A percentile compares a stretch with the other conserved stretches of the same genome.
Evolutionary conservation across 345 rosid species (phyloP).

Genomic region (Laguncularia racemosa): DNA sequence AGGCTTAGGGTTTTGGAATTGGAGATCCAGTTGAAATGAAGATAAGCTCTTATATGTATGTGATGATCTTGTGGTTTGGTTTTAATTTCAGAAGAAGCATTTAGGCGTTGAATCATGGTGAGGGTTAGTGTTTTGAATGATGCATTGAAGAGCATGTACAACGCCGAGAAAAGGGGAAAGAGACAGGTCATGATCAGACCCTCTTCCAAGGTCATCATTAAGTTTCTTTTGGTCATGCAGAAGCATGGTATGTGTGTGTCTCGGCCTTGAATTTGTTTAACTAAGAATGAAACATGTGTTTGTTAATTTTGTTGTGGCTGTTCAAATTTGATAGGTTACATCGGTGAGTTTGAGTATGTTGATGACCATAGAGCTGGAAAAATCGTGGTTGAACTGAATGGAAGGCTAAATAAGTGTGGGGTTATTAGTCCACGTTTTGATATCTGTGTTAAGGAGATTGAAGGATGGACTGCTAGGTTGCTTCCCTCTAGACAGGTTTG

Average conservation of each 20-base stretch:
- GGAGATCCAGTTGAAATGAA: too few relatives aligned
- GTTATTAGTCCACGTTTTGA: constrained; percentile 21
- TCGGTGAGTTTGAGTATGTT: constrained; percentile 15
- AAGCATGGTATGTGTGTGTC: constrained; percentile 13
- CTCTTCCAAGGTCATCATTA: constrained; percentile 15
- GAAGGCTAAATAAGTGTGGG: constrained; percentile 19
- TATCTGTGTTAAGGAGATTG: constrained; percentile 17
- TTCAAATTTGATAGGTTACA: background rate
- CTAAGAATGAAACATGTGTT: background rate
- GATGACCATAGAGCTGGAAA: constrained; percentile 20
- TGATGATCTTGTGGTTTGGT: too few relatives aligned
- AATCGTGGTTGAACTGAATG: constrained; percentile 18
- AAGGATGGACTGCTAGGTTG: constrained; percentile 22
- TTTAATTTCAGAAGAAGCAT: too few relatives aligned
- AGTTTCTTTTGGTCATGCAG: constrained; percentile 19
- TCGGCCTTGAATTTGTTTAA: background rate
- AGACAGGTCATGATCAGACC: constrained; percentile 20
- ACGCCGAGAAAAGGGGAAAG: constrained; percentile 18
- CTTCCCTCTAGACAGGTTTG: constrained; percentile 20
- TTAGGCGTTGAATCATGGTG: constrained; percentile 8
- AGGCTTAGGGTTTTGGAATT: too few relatives aligned
- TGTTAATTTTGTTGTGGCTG: background rate
- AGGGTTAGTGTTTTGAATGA: constrained; percentile 20
- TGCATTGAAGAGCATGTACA: constrained; percentile 21
- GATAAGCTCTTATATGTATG: too few relatives aligned